These are phyloP conservation scores for Ogataea pilisensis DNA, from an alignment of 805 yeast genomes.

Conservation along the genomic window DNA sequence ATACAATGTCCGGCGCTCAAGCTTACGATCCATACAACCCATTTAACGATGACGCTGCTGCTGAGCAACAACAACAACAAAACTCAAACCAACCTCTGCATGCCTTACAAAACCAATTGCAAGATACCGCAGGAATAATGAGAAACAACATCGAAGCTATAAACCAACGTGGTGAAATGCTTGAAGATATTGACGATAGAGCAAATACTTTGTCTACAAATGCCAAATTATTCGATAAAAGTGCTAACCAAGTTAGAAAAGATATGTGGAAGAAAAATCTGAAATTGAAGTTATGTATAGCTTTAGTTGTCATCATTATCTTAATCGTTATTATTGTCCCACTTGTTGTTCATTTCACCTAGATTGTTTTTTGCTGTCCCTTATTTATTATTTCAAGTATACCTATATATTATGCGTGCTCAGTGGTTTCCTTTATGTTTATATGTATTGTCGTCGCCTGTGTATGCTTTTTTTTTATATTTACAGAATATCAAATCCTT, in stretches of 20 bases:
- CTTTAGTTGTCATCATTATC: conserved; percentile 70
- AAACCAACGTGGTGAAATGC: conserved; percentile 90
- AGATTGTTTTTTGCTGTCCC: neutral
- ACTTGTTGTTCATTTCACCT: conserved; percentile 78
- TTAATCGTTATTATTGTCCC: conserved; percentile 89
- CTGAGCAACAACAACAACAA: conserved; percentile 20
- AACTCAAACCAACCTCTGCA: conserved; percentile 22
- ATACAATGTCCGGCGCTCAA: conserved; percentile 29
- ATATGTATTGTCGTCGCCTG: too few relatives aligned
- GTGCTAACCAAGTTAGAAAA: conserved; percentile 95
- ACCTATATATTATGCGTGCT: neutral
- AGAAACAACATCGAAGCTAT: conserved; percentile 94
- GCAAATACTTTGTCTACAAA: conserved; percentile 89
- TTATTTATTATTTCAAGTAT: neutral
- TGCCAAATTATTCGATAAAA: conserved; percentile 93
- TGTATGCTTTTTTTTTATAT: too few relatives aligned
- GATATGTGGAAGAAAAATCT: conserved; percentile 99
- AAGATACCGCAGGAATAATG: conserved; percentile 94
- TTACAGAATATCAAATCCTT: too few relatives aligned
- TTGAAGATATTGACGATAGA: conserved; percentile 87
- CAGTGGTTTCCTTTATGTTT: neutral
- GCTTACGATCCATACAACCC: conserved; percentile 35
- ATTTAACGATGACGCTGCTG: conserved; percentile 28
- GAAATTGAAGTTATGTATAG: conserved; percentile 92
- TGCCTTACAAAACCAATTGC: conserved; percentile 29